Evolutionary conservation across 1,284 basidiomycete genomes (phyloP), one percentile per base, ranked within the genome.

Genomic region (Tremellales sp.): DNA sequence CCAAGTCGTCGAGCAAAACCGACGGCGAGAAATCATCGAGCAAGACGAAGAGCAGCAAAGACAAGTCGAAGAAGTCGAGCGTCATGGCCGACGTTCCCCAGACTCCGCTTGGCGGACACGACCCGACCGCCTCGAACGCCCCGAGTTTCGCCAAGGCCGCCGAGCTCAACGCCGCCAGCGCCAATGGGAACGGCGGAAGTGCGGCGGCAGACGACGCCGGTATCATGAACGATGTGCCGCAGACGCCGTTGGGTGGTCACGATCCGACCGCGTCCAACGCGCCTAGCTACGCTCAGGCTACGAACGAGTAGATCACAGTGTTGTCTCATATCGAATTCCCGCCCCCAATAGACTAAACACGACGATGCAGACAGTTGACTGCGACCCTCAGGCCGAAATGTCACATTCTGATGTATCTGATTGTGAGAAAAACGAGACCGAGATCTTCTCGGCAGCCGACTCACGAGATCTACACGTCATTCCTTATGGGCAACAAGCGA

Each of bases 211-310:
- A 41, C 37, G 35, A 48, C 40, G 27, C 36, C 31, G 24, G 43
- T 47, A 19, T 41, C 23, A 23, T 21, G 22, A 43, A 42, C 40
- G 39, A 41, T n/a, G 24, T 24, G 29, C 45, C 54, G 11, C 36
- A 37, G 23, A 62, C 60, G 26, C 60, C 60, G 21, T 40, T 59
- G 15, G 60, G 60, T n/a, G 60, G 60, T 2, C 48, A 49, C 42
- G 54, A 62, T 46, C 61, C 61, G 7, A 46, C 39, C 23, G 58
- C 56, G 2, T 43, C 48, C 17, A 46, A 52, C 11, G 60, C 60
- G 4, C 52, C 55, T 8, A 59, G 53, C 47, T 67, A 61, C 43
- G 65, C 65, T 27, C 41, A 46, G 4, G 56, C 51, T 29, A n/a
- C n/a, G n/a, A n/a, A n/a, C n/a, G n/a, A n/a, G n/a, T n/a, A n/a